Evolutionary conservation across 257 asterid species (phyloP), one percentile per base, ranked within the genome.

Genomic region (Buddleja alternifolia): DNA sequence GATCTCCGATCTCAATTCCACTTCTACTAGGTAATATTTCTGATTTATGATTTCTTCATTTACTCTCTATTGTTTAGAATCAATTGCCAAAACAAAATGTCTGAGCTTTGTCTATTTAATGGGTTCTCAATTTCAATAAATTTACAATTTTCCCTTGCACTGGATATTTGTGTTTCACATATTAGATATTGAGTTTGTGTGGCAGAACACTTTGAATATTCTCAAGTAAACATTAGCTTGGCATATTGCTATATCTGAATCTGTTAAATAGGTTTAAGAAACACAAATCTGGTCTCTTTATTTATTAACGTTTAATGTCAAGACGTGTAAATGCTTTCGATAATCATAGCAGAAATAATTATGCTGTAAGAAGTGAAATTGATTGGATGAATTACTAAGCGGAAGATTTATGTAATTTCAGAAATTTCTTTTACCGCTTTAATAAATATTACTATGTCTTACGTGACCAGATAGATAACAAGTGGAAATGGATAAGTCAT

Each of bases 401-500:
- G 15, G 20, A 45, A 15, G 57, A 41, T 40, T 37, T 20, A n/a
- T 47, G 9, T 39, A 29, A 58, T 48, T 61, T 37, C 52, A 10
- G 20, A 19, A 45, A 44, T 9, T 9, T 62, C 10, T 29, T 46
- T 24, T 7, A 12, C 39, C 61, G 12, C 41, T n/a, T n/a, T n/a
- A n/a, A n/a, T n/a, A n/a, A n/a, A n/a, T n/a, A 19, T 44, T 60
- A 46, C 36, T 46, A 45, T 46, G 39, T 54, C 15, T 54, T 17
- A 16, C 42, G 25, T 39, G 69, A 58, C 34, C 70, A n/a, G n/a
- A n/a, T n/a, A 75, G 83, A 45, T 66, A 62, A 68, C 44, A 65
- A 67, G 82, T 39, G 42, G 60, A 51, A 75, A 91, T 91, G 97
- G 97, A 91, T 88, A 92, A 92, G 72, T 85, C 97, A 0, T 89